These are phyloP conservation scores for Neckera pumila DNA, from an alignment of 225 moss, liverwort and hornwort genomes.

Conservation along the genomic window DNA sequence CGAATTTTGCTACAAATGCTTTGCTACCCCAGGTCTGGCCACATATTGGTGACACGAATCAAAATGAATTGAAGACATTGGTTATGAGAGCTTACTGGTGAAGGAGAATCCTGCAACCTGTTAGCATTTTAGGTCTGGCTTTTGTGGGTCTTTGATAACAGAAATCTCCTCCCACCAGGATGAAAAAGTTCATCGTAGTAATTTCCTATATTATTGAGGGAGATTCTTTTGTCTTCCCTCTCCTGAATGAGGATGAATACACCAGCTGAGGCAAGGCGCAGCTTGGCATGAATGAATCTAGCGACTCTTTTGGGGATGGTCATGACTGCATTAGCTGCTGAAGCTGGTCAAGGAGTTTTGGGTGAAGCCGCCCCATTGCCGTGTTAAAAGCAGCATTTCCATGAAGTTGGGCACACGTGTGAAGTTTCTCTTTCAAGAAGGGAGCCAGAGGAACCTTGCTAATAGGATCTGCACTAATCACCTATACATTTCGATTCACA, in stretches of 20 bases:
- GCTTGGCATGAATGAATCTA: slow-evolving; percentile 22
- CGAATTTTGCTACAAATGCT: not conserved
- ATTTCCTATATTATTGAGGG: slow-evolving; percentile 42
- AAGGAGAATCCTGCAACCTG: slow-evolving; percentile 16
- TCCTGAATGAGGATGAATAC: slow-evolving; percentile 37
- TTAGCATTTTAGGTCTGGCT: slow-evolving; percentile 2
- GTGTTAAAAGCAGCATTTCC: slow-evolving; percentile 88
- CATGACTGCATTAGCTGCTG: slow-evolving; percentile 87
- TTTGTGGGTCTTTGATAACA: slow-evolving; percentile 8
- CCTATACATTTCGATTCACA: slow-evolving; percentile 33
- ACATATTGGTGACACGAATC: not conserved
- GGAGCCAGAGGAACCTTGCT: slow-evolving; percentile 82
- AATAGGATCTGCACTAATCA: slow-evolving; percentile 82
- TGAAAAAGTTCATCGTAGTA: slow-evolving; percentile 26
- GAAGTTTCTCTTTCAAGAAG: slow-evolving; percentile 87
- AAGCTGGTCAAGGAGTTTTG: slow-evolving; percentile 76
- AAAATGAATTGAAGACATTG: not conserved
- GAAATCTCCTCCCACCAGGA: slow-evolving; percentile 32
- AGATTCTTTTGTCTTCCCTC: slow-evolving; percentile 31
- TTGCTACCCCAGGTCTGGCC: not conserved
- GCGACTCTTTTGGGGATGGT: not conserved
- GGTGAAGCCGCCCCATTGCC: slow-evolving; percentile 92
- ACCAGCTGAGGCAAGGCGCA: slow-evolving; percentile 12
- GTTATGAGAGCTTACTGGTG: slow-evolving; percentile 18
- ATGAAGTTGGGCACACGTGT: slow-evolving; percentile 89